Base-by-base conservation (phyloP, 1,139 yeast species). In the Petasospora fabianii region DNA sequence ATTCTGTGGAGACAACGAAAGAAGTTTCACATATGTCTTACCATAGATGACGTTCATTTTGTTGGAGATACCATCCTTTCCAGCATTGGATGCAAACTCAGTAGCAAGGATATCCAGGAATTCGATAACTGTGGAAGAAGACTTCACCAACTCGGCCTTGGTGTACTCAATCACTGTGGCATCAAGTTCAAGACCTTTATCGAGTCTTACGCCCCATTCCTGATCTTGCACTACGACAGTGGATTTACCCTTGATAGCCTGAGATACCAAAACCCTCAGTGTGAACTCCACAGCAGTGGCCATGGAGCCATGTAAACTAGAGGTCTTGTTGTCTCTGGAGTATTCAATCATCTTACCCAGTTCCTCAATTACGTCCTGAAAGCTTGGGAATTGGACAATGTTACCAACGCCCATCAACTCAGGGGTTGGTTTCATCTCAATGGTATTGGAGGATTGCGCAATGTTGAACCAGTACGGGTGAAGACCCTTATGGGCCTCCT, bases 401-500 rank as follows among this genome's bases (percentile, higher is more conserved):
- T 62, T 54, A 5, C 63, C 60, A 5, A 52, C 44, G 1, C 73
- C 75, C 27, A 76, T 53, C 13, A 73, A 54, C 30, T 74, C 77
- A 8, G 60, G 39, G 0, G 77, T 71, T 0, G 77, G 53, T 32
- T 65, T 68, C 47, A 65, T 65, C n/a, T 67, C 73, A 0, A 46
- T 43, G 0, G 54, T 51, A 33, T 66, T 67, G 5, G 74, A 60
- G 0, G 77, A 66, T 49, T 69, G 74, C 33, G 68, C 55, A 8
- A 64, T 50, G 35, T 59, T 56, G 40, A 64, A 65, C 68, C 69
- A 66, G 69, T 84, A 76, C 0, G 97, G 97, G 55, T 86, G 80
- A 21, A 92, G 66, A 0, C 97, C 97, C 44, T 77, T 77, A n/a
- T 61, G 61, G 0, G 96, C 83, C 58, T 88, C 97, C 53, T 88